These are phyloP conservation scores for Ogataea haglerorum DNA, from an alignment of 805 yeast genomes.

Conservation along the genomic window DNA sequence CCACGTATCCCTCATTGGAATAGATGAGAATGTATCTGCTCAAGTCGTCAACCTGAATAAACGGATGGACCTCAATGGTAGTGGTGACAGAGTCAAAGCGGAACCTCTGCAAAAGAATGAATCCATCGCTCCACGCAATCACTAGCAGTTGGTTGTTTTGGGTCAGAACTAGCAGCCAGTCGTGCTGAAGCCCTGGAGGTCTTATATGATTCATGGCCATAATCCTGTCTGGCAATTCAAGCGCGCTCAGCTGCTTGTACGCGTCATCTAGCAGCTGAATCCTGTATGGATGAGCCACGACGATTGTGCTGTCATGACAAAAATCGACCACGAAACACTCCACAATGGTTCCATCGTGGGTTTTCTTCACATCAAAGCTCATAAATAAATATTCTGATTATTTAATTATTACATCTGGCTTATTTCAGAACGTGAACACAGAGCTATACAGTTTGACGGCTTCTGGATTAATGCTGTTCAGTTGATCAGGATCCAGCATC, in stretches of 20 bases:
- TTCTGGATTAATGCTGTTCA: constrained; percentile 12
- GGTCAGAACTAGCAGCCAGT: constrained; percentile 26
- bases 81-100: constrained; percentile 10
- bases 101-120: constrained; percentile 18
- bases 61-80: constrained; percentile 15
- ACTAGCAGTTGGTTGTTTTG: constrained; percentile 22
- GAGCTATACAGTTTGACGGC: constrained; percentile 15
- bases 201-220: constrained; percentile 19
- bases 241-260: not conserved
- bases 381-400: constrained; percentile 1
- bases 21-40: constrained; percentile 21
- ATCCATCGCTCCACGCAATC: constrained; percentile 14
- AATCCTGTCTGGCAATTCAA: constrained; percentile 13
- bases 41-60: constrained; percentile 20
- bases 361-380: not conserved
- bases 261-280: constrained; percentile 6
- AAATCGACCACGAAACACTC: constrained; percentile 6
- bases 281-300: constrained; percentile 6
- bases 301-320: constrained; percentile 2
- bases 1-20: constrained; percentile 18
- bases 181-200: constrained; percentile 15
- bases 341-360: constrained; percentile 5
- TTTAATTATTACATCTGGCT: constrained; percentile 5
- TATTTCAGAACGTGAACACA: constrained; percentile 15
- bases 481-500: constrained; percentile 6